Percentiles rank a stretch among this genome's conserved stretches.
These are phyloP conservation scores for Euphrasia arctica DNA, from an alignment of 305 asterid genomes.

Conservation along the genomic window DNA sequence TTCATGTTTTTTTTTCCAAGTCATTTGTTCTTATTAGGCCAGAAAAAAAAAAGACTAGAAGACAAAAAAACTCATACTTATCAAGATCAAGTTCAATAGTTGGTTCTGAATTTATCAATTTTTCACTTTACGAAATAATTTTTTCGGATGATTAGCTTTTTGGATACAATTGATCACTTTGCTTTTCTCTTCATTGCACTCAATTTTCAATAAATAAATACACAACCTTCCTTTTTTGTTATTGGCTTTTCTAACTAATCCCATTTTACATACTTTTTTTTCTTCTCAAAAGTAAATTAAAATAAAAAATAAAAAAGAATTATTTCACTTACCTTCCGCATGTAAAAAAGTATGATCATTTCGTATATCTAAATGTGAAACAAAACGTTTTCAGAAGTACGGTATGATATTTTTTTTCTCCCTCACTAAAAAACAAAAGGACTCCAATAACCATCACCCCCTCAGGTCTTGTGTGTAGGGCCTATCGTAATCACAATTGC, in stretches of 20 bases:
- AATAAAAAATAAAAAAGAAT: background rate
- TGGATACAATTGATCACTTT: background rate
- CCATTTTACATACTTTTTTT: no score
- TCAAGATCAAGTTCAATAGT: slow-evolving; percentile 22
- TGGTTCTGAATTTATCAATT: background rate
- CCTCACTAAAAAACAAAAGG: no score
- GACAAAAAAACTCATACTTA: slow-evolving; percentile 8
- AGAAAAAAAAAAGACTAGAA: background rate
- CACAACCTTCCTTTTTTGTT: no score
- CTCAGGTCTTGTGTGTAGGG: slow-evolving; percentile 34
- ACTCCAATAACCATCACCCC: slow-evolving; percentile 26
- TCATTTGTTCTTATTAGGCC: slow-evolving; percentile 9
- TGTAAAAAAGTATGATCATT: slow-evolving; percentile 18
- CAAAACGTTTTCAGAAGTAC: no score
- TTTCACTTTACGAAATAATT: background rate
- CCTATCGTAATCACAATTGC: slow-evolving; percentile 24
- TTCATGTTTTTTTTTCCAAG: background rate
- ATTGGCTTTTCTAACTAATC: no score
- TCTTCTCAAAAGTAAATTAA: no score
- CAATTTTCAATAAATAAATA: background rate
- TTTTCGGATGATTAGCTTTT: background rate
- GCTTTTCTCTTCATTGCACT: background rate
- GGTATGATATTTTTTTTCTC: no score
- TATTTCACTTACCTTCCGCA: no score
- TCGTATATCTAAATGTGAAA: no score